phyloP scores from a whole-genome alignment of 495 filamentous ascomycete genomes.

The Xylaria castorea region DNA sequence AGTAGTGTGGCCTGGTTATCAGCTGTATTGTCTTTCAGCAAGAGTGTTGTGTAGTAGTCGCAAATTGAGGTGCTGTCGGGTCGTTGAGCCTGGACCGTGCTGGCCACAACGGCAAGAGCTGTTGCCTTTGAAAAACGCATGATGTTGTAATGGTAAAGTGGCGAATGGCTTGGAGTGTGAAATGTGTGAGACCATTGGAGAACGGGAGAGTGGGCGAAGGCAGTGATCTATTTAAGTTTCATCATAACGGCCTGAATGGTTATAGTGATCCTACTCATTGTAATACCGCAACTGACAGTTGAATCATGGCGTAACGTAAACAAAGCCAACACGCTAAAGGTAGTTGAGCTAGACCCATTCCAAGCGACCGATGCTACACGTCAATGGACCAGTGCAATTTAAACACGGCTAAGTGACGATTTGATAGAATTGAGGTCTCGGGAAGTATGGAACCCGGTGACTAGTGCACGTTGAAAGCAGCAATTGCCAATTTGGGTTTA shows the following conservation, averaged over 20 bases:
- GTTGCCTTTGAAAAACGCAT: slow-evolving; percentile 38
- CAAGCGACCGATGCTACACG: background rate
- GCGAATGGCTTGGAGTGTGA: background rate
- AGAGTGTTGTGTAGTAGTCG: slow-evolving; percentile 61
- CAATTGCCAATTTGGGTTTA: background rate
- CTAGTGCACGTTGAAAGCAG: background rate
- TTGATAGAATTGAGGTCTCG: slow-evolving; percentile 8
- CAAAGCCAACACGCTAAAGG: background rate
- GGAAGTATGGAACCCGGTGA: background rate
- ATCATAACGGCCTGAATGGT: background rate
- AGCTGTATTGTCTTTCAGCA: slow-evolving; percentile 60
- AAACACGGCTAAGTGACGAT: background rate
- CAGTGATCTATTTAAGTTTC: background rate
- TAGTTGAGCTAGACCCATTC: background rate
- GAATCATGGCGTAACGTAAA: background rate
- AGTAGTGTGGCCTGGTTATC: slow-evolving; percentile 58
- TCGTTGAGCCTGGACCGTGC: slow-evolving; percentile 47
- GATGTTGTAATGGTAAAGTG: slow-evolving; percentile 10
- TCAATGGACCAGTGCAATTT: background rate
- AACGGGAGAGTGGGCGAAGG: background rate
- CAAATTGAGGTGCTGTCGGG: slow-evolving; percentile 57
- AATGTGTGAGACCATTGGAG: background rate
- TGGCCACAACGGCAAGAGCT: slow-evolving; percentile 34
- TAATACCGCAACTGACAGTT: background rate
- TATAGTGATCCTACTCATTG: slow-evolving; percentile 2